Percentiles rank a stretch among this genome's conserved stretches.
phyloP scores from a whole-genome alignment of 768 basidiomycete species.

The Tulasnella calospora region DNA sequence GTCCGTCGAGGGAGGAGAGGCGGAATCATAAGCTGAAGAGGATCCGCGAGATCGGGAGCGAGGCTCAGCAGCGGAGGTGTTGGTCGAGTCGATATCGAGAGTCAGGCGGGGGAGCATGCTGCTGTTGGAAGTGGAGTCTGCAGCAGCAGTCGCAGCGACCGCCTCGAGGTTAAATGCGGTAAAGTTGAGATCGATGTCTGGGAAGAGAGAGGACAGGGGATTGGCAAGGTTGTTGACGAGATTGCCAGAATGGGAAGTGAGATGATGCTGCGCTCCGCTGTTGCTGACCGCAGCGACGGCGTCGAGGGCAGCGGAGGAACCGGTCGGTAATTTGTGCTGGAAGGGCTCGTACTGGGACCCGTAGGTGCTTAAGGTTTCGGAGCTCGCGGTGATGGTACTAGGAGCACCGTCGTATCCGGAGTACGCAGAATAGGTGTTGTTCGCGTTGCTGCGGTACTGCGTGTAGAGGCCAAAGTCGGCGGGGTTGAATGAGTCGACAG shows the following conservation, averaged over 20 bases:
- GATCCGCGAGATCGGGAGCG: slow-evolving; percentile 22
- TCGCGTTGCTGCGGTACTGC: slow-evolving; percentile 41
- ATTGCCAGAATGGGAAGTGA: slow-evolving; percentile 36
- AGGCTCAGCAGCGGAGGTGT: slow-evolving; percentile 26
- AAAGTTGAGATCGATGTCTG: slow-evolving; percentile 73
- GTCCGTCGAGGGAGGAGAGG: slow-evolving; percentile 27
- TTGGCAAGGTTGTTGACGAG: slow-evolving; percentile 46
- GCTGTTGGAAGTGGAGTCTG: slow-evolving; percentile 48
- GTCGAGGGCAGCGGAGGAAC: slow-evolving; percentile 2
- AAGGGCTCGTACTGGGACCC: slow-evolving; percentile 24
- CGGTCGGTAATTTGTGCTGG: slow-evolving; percentile 11
- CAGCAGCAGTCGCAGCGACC: slow-evolving; percentile 39
- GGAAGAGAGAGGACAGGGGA: slow-evolving; percentile 58
- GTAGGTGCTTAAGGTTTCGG: slow-evolving; percentile 42
- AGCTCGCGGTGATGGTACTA: slow-evolving; percentile 72
- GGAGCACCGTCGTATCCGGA: slow-evolving; percentile 53
- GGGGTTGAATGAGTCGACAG: slow-evolving; percentile 61
- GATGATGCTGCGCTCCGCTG: slow-evolving; percentile 19
- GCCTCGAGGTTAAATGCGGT: slow-evolving; percentile 53
- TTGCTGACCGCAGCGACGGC: slow-evolving; percentile 18
- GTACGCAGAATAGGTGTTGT: slow-evolving; percentile 45
- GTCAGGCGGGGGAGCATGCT: slow-evolving; percentile 51
- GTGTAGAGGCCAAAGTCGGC: slow-evolving; percentile 61
- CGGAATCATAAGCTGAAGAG: slow-evolving; percentile 21
- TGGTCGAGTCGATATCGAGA: slow-evolving; percentile 53